These are phyloP conservation scores for Malus hybrid DNA, from an alignment of 331 rosid genomes.

Conservation along the genomic window DNA sequence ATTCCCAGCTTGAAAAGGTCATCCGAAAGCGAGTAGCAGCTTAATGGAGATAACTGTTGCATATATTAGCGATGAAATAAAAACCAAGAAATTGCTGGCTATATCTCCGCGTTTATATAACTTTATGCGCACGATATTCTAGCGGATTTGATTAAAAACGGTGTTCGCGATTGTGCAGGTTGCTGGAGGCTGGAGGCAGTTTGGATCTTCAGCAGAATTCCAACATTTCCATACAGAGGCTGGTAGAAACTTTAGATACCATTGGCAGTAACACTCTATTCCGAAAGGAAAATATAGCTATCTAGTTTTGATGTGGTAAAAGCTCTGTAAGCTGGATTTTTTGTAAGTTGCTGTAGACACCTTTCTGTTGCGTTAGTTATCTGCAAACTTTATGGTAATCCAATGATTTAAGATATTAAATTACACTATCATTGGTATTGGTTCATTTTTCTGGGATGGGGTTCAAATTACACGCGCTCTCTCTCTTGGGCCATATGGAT, in stretches of 20 bases:
- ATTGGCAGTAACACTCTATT: not conserved
- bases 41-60: not conserved
- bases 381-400: conserved; percentile 7
- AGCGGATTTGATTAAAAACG: not conserved
- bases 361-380: not conserved
- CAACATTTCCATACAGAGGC: not conserved
- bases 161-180: conserved; percentile 11
- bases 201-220: conserved; percentile 3
- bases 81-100: not conserved
- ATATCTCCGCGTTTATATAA: not conserved
- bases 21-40: not conserved
- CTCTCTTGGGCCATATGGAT: not conserved
- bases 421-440: not conserved
- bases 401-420: not conserved
- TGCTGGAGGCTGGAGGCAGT: not conserved
- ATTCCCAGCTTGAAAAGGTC: not conserved
- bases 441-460: not conserved
- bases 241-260: conserved; percentile 3
- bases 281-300: not conserved
- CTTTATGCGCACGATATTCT: not conserved
- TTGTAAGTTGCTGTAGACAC: not conserved
- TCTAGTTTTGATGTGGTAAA: not conserved
- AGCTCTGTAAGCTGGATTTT: not conserved
- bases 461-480: not conserved
- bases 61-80: not conserved